Percentiles rank a stretch among this genome's conserved stretches.
These are phyloP conservation scores for Tetracladium setigerum DNA, from an alignment of 495 filamentous ascomycete genomes.

Conservation along the genomic window DNA sequence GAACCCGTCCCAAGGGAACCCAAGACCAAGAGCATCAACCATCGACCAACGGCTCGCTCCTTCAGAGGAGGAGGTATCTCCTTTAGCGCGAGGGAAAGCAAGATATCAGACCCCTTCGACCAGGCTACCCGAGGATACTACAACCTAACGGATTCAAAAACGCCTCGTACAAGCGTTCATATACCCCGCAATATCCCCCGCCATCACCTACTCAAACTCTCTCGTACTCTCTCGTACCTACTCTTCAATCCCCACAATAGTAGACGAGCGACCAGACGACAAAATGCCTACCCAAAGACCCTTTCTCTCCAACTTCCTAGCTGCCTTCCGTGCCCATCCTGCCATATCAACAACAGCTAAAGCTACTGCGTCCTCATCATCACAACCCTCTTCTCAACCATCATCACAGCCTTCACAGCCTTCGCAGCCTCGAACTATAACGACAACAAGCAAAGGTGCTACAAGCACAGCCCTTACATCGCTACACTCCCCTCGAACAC, in stretches of 20 bases:
- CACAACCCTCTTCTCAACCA: conserved; percentile 1
- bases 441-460: conserved; percentile 16
- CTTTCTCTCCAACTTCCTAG: conserved; percentile 68
- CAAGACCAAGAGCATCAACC: too few relatives aligned
- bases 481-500: conserved; percentile 19
- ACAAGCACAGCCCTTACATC: conserved; percentile 17
- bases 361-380: conserved; percentile 9
- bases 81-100: too few relatives aligned
- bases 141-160: background rate
- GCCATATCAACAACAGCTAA: conserved; percentile 13
- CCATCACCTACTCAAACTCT: too few relatives aligned
- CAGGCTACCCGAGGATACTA: background rate
- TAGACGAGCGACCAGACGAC: background rate
- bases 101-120: background rate
- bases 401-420: conserved; percentile 8
- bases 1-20: too few relatives aligned
- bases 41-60: too few relatives aligned
- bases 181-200: background rate
- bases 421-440: conserved; percentile 20
- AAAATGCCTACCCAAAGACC: conserved; percentile 59
- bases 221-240: too few relatives aligned
- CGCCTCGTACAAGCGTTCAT: background rate
- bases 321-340: conserved; percentile 58
- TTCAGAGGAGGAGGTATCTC: too few relatives aligned
- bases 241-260: background rate